A percentile compares a stretch with the other conserved stretches of the same genome.
Evolutionary conservation across 83 land plant species (phyloP).

Genomic region (Diphasiastrum complanatum): DNA sequence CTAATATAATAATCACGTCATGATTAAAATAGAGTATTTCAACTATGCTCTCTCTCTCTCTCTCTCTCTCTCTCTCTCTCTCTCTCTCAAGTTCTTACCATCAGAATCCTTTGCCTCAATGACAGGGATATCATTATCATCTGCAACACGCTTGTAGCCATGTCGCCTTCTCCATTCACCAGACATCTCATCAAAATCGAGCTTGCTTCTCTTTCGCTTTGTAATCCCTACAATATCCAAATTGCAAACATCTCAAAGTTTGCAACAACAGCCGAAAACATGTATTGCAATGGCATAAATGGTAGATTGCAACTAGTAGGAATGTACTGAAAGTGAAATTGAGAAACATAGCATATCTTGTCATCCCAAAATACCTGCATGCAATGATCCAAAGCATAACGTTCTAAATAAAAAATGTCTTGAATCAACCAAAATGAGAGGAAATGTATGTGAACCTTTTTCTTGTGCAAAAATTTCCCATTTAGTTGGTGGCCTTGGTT

Average conservation of each 20-base stretch:
- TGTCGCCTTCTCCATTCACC: conserved; percentile 79
- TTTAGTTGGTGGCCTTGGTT: conserved; percentile 83
- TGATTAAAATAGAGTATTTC: not conserved
- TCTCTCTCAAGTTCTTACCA: too few relatives aligned
- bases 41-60: not conserved
- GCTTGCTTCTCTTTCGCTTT: conserved; percentile 75
- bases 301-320: too few relatives aligned
- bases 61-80: too few relatives aligned
- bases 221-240: too few relatives aligned
- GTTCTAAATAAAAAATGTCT: not conserved
- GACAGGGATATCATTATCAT: conserved; percentile 75
- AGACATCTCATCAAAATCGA: conserved; percentile 67
- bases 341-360: too few relatives aligned
- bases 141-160: conserved; percentile 88
- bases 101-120: conserved; percentile 82
- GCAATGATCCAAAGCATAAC: not conserved
- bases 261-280: too few relatives aligned
- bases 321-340: too few relatives aligned
- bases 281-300: too few relatives aligned
- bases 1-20: not conserved
- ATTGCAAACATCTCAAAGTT: too few relatives aligned
- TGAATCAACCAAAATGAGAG: not conserved
- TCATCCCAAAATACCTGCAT: too few relatives aligned
- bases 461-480: conserved; percentile 86
- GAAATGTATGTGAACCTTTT: conserved; percentile 46